Base-by-base conservation (phyloP, 2,329 filamentous ascomycete species). In the Cryphonectria japonica region DNA sequence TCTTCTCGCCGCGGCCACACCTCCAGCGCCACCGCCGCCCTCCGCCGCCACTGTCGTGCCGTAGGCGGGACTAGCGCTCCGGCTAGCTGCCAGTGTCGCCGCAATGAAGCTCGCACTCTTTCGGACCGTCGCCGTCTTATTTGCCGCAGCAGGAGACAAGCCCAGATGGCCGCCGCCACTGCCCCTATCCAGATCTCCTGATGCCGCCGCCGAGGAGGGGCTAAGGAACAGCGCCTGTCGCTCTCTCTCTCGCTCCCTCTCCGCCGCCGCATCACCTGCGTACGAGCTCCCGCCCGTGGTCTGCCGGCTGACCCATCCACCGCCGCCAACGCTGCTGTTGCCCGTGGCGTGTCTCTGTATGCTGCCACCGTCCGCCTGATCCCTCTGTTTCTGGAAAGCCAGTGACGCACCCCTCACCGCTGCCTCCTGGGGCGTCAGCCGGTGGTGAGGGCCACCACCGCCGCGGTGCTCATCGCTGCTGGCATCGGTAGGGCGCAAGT, bases 101-200 rank as follows among this genome's bases (percentile, higher is more conserved):
- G 89, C 89, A 73, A 91, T 87, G 72, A 87, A 86, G 6, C 88
- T 91, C 7, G 89, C 85, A 62, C 86, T 90, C 71, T 85, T 86
- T 19, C 81, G 76, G 70, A 84, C 84, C 60, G 69, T 77, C 70
- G 61, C n/a, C 61, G 61, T 37, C 37, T 22, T 37, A 5, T 29
- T 22, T 2, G 26, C 29, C 3, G n/a, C 37, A 6, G 34, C 61
- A 19, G 37, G 34, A 3, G n/a, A 41, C 37, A 37, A 9, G n/a
- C 16, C 19, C 22, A 26, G 61, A 13, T 34, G 54, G 63, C 52
- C 69, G 26, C 63, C 63, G 50, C 69, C 41, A 59, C 29, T 14
- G 54, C 62, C 22, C 68, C 69, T 52, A 46, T 75, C 41, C 61
- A 68, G 32, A 41, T 64, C 61, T 2, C 46, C 46, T n/a, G 7